Evolutionary conservation across 225 moss, liverwort and hornwort species (phyloP).

Genomic region (Takakia lepidozioides): DNA sequence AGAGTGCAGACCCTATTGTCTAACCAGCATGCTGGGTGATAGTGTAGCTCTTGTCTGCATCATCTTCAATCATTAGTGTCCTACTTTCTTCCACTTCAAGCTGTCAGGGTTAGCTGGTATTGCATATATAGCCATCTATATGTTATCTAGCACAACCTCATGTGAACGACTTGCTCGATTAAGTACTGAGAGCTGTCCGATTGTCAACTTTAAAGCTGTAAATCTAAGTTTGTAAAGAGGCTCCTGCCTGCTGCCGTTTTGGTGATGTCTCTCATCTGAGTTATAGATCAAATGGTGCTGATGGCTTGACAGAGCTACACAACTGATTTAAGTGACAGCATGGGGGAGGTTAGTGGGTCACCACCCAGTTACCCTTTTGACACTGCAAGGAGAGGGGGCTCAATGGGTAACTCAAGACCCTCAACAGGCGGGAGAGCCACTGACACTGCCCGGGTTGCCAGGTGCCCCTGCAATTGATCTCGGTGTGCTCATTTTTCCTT

Average conservation of each 20-base stretch:
- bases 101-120: neutral
- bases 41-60: too few species aligned
- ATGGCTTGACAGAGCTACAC: slow-evolving; percentile 47
- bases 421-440: slow-evolving; percentile 84
- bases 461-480: slow-evolving; percentile 86
- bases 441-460: slow-evolving; percentile 90
- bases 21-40: too few species aligned
- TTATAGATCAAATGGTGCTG: neutral
- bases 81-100: too few species aligned
- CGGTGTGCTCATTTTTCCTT: too few species aligned
- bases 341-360: slow-evolving; percentile 39
- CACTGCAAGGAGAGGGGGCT: slow-evolving; percentile 67
- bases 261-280: neutral
- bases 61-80: too few species aligned
- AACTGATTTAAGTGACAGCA: slow-evolving; percentile 63
- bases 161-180: too few species aligned
- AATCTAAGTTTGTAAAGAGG: neutral
- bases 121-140: too few species aligned
- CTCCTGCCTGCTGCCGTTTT: neutral
- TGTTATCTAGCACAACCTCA: too few species aligned
- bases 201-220: too few species aligned
- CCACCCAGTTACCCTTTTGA: slow-evolving; percentile 62
- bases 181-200: neutral
- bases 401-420: slow-evolving; percentile 67
- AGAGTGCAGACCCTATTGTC: slow-evolving; percentile 33